These are phyloP conservation scores for Malassezia restricta DNA, from an alignment of 1,284 basidiomycete species.

Conservation along the genomic window DNA sequence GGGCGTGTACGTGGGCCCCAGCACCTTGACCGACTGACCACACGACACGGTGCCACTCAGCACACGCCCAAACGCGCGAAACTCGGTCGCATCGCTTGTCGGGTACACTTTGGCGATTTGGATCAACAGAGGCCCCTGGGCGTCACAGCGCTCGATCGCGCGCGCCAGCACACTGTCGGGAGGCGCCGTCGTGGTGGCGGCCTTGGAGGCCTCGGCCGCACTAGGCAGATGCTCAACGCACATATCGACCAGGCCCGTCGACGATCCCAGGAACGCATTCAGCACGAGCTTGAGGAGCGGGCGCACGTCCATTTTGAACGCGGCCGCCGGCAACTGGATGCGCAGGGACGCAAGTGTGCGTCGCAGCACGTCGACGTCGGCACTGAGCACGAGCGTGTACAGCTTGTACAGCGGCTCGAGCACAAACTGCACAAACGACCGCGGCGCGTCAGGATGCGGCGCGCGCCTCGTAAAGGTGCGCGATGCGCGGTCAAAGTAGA, in stretches of 20 bases:
- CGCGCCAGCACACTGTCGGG: slow-evolving; percentile 48
- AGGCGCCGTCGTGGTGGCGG: slow-evolving; percentile 28
- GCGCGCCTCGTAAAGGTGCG: slow-evolving; percentile 82
- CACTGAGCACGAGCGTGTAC: slow-evolving; percentile 81
- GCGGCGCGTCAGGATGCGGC: slow-evolving; percentile 64
- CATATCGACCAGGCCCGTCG: slow-evolving; percentile 80
- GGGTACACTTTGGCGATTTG: slow-evolving; percentile 89
- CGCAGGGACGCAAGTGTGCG: slow-evolving; percentile 66
- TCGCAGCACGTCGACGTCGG: slow-evolving; percentile 71
- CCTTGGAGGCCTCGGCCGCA: slow-evolving; percentile 62
- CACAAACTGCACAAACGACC: slow-evolving; percentile 92
- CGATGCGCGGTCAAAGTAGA: slow-evolving; percentile 70
- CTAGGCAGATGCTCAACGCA: slow-evolving; percentile 79
- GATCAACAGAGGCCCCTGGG: slow-evolving; percentile 77
- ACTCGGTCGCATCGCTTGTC: slow-evolving; percentile 85
- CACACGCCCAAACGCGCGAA: slow-evolving; percentile 88
- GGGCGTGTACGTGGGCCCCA: slow-evolving; percentile 89
- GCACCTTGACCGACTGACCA: slow-evolving; percentile 78
- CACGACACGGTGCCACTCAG: slow-evolving; percentile 77
- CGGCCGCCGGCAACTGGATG: slow-evolving; percentile 78
- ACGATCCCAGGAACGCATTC: slow-evolving; percentile 81
- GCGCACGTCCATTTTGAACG: slow-evolving; percentile 95
- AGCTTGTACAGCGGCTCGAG: slow-evolving; percentile 94
- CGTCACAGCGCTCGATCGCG: slow-evolving; percentile 69
- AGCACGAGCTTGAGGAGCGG: slow-evolving; percentile 85